Evolutionary conservation across 345 rosid genomes (phyloP).

Genomic region (Durio zibethinus): DNA sequence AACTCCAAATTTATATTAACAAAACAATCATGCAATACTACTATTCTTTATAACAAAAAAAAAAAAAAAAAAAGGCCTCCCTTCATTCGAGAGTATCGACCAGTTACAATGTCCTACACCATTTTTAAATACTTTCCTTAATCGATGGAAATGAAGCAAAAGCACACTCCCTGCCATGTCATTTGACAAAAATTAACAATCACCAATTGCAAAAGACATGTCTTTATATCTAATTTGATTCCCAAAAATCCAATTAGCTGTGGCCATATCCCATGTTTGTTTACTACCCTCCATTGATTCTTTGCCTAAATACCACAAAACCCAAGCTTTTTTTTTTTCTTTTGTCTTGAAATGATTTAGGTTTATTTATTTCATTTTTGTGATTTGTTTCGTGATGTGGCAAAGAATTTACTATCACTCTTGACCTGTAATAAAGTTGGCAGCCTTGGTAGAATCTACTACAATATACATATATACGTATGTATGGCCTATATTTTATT

Average conservation of each 20-base stretch:
- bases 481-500: slow-evolving; percentile 4
- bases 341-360: not conserved
- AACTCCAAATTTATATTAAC: not conserved
- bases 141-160: not conserved
- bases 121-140: slow-evolving; percentile 2
- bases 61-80: too few relatives aligned
- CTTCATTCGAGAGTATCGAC: not conserved
- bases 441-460: slow-evolving; percentile 3
- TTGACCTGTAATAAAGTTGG: not conserved
- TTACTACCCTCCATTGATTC: slow-evolving; percentile 6
- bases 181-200: not conserved
- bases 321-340: not conserved
- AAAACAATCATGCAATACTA: not conserved
- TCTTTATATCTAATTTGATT: not conserved
- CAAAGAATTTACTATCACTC: not conserved
- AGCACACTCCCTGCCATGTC: not conserved
- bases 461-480: not conserved
- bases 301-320: slow-evolving; percentile 6
- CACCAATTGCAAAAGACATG: not conserved
- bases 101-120: not conserved
- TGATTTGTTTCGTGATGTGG: slow-evolving; percentile 25
- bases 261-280: not conserved
- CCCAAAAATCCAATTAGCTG: not conserved
- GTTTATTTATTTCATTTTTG: not conserved
- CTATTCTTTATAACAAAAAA: too few relatives aligned